Conservation (phyloP, 2,329 filamentous ascomycete species). For the Xylogone sp. region DNA sequence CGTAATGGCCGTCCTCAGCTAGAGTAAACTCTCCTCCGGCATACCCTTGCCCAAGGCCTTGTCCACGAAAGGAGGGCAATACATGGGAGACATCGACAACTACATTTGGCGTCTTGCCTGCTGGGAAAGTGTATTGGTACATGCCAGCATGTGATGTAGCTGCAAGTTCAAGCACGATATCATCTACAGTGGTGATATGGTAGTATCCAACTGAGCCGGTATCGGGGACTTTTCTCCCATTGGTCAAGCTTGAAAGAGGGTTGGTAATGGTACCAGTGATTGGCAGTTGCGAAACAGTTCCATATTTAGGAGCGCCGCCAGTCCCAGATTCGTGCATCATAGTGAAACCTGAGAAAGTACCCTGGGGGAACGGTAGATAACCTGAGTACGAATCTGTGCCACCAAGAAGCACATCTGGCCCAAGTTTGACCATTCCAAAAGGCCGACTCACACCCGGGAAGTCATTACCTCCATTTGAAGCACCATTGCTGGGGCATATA, state of each 20-base stretch:
- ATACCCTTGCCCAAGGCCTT: constrained; percentile 59
- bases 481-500: too few species aligned
- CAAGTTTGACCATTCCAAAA: constrained; percentile 42
- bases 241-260: constrained; percentile 52
- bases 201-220: constrained; percentile 59
- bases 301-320: constrained; percentile 67
- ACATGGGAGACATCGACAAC: constrained; percentile 63
- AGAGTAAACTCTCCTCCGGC: constrained; percentile 55
- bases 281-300: constrained; percentile 59
- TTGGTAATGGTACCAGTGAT: constrained; percentile 46
- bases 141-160: constrained; percentile 54
- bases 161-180: constrained; percentile 53
- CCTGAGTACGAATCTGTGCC: constrained; percentile 50
- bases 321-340: constrained; percentile 66
- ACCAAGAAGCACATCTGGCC: constrained; percentile 35
- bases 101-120: constrained; percentile 31
- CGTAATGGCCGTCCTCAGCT: constrained; percentile 48
- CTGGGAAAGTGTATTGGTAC: constrained; percentile 58
- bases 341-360: constrained; percentile 56
- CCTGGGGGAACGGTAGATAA: constrained; percentile 37
- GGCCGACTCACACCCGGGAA: constrained; percentile 40
- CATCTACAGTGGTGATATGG: constrained; percentile 49
- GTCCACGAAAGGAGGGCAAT: constrained; percentile 57
- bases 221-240: constrained; percentile 48
- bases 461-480: constrained; percentile 36